Base-by-base conservation (phyloP, 2,329 filamentous ascomycete genomes). In the Fusarium circinatum region DNA sequence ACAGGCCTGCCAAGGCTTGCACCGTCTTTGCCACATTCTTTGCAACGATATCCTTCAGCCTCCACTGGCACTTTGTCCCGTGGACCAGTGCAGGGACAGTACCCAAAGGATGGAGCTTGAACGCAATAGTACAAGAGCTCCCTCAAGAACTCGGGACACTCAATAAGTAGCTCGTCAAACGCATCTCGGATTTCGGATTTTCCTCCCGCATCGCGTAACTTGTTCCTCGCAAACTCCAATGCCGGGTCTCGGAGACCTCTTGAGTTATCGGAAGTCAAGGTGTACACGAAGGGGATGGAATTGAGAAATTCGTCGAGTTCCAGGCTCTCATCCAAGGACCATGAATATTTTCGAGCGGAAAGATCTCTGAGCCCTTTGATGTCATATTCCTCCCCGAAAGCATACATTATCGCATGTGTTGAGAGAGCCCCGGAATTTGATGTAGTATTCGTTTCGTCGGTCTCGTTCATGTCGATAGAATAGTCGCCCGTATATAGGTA, bases 401-500 rank as follows among this genome's bases (percentile, higher is more conserved):
- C 34, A 34, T 66, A 63, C 64, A 76, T 67, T 4, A 56, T 26
- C 1, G 52, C 62, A 20, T 75, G 63, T 14, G 47, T 42, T 0
- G 52, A 62, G 13, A 75, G 67, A 3, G 45, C 0, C 2, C 44
- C 10, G 4, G 60, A 41, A 1, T 3, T 9, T 3, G n/a, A 10
- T 4, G 38, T 0, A 26, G 12, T 6, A 1, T 12, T 13, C 0
- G 34, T 4, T 9, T 61, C 34, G 14, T 4, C 14, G 2, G 1
- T 4, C 4, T 6, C 17, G 6, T 22, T 12, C 1, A 6, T 20
- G 0, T 38, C 6, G 0, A 42, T 36, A 6, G 22, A 62, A n/a
- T 68, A 68, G 28, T 68, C 54, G 5, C 64, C 67, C 1, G 51
- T 76, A 13, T 75, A 75, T 5, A 75, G 49, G 22, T 63, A 75